These are phyloP conservation scores for Chimonanthus salicifolius DNA, from an alignment of 164 flowering plant species.

Conservation along the genomic window DNA sequence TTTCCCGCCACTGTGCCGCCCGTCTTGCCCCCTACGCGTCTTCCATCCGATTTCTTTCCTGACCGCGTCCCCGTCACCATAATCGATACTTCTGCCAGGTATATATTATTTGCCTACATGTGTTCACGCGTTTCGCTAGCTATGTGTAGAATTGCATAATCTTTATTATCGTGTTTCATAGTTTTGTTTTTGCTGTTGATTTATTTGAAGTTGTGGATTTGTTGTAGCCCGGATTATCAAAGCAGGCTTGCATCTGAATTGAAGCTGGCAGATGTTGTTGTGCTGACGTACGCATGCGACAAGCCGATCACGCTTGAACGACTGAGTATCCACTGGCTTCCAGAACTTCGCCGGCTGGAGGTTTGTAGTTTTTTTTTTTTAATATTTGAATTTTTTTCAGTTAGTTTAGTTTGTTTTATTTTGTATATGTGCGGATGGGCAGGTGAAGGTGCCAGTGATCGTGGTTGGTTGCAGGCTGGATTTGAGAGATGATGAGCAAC, in stretches of 20 bases:
- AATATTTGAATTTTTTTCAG: background rate
- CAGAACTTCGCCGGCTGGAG: slow-evolving; percentile 82
- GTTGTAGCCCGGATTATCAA: slow-evolving; percentile 53
- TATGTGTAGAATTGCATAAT: background rate
- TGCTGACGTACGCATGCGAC: slow-evolving; percentile 93
- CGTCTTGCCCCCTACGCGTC: slow-evolving; percentile 67
- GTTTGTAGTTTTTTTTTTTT: slow-evolving; percentile 22
- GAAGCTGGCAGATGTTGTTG: slow-evolving; percentile 82
- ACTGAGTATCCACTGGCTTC: slow-evolving; percentile 82
- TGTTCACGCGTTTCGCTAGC: background rate
- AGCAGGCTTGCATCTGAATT: slow-evolving; percentile 64
- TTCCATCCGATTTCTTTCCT: slow-evolving; percentile 71
- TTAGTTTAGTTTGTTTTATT: background rate
- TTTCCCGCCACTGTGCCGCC: slow-evolving; percentile 56
- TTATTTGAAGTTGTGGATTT: background rate
- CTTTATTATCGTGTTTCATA: background rate
- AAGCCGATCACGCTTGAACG: slow-evolving; percentile 64
- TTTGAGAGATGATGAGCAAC: slow-evolving; percentile 77
- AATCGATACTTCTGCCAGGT: slow-evolving; percentile 80
- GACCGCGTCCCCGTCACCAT: slow-evolving; percentile 75
- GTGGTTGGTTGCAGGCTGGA: slow-evolving; percentile 85
- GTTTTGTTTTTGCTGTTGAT: background rate
- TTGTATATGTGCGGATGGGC: slow-evolving; percentile 6
- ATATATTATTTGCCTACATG: background rate
- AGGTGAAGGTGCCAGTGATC: slow-evolving; percentile 60